Percentiles rank a stretch among this genome's conserved stretches.
phyloP scores from a whole-genome alignment of 805 yeast genomes.

The Osmozyma mogii region DNA sequence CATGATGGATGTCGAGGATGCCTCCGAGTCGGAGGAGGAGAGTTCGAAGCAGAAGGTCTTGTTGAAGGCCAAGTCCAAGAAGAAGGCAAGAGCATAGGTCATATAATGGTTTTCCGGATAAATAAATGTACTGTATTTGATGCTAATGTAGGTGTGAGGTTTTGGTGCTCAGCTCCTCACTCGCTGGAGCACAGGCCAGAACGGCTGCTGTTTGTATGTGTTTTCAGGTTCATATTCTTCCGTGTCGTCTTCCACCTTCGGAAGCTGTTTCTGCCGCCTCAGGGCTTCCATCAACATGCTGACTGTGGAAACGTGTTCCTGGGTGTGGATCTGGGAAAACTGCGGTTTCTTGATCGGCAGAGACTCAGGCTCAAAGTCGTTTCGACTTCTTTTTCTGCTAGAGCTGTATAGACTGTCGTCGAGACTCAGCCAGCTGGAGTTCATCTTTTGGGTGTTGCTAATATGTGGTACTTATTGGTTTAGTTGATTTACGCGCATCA shows the following conservation, averaged over 20 bases:
- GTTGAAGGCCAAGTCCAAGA: conserved; percentile 65
- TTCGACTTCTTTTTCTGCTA: conserved; percentile 9
- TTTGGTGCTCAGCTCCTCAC: not conserved
- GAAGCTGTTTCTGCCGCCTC: conserved; percentile 5
- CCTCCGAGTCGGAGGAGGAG: conserved; percentile 36
- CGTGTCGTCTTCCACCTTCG: not conserved
- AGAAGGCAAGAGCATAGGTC: conserved; percentile 21
- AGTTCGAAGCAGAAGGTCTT: conserved; percentile 47
- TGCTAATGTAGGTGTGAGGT: not conserved
- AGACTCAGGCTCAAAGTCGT: conserved; percentile 5
- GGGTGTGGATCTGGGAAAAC: conserved; percentile 20
- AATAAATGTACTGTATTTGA: conserved; percentile 1
- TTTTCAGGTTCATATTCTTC: conserved; percentile 1
- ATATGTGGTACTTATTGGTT: too few species aligned
- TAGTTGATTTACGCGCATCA: too few species aligned
- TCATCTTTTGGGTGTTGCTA: not conserved
- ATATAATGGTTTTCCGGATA: not conserved
- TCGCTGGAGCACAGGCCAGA: conserved; percentile 10
- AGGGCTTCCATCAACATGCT: conserved; percentile 25
- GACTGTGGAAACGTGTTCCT: conserved; percentile 23
- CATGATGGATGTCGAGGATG: conserved; percentile 36
- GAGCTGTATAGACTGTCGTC: not conserved
- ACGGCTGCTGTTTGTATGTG: conserved; percentile 8
- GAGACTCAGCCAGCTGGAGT: not conserved
- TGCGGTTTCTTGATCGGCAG: conserved; percentile 16